Evolutionary conservation across 768 basidiomycete genomes (phyloP), one percentile per base, ranked within the genome.

Genomic region (Chalciporus sphaerocephalus): DNA sequence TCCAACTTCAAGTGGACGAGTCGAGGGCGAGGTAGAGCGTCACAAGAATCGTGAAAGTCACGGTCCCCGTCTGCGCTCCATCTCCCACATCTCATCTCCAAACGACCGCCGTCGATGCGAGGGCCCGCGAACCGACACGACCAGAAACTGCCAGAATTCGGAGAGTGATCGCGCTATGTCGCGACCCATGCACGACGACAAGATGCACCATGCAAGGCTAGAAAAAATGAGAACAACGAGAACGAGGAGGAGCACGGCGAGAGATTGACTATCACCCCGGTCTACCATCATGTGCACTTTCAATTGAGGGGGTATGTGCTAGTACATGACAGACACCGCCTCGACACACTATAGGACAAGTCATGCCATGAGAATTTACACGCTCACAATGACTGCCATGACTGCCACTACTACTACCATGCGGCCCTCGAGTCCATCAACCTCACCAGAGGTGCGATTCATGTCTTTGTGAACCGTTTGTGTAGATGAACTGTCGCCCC

Each of bases 121-220:
- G 46, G 57, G 56, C 27, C 44, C 40, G 33, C 41, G 27, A 44
- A 27, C 63, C 66, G 30, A 76, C 61, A 18, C 72, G 54, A 23
- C 65, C 48, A 47, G 70, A 24, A 44, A 69, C 36, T 75, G 68
- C 78, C 78, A 80, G 18, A 82, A 54, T 35, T 71, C 71, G 24
- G 69, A 66, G 18, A 80, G 50, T n/a, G 67, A 60, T 22, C 63
- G 65, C 38, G 72, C 65, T 30, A 81, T 62, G 5, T 79, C 66
- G 2, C 68, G 66, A 22, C 84, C 84, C 47, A 85, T 60, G 66
- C 84, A 84, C 6, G 83, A 85, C 25, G 82, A 83, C 40, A 86
- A 62, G 48, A 84, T 62, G 56, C 84, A 87, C 80, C 84, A 84
- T 33, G 74, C 72, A 6, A 85, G 56, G 22, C 75, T 68, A 13